These are phyloP conservation scores for Wickerhamiella hasegawae DNA, from an alignment of 805 yeast genomes.

Conservation along the genomic window DNA sequence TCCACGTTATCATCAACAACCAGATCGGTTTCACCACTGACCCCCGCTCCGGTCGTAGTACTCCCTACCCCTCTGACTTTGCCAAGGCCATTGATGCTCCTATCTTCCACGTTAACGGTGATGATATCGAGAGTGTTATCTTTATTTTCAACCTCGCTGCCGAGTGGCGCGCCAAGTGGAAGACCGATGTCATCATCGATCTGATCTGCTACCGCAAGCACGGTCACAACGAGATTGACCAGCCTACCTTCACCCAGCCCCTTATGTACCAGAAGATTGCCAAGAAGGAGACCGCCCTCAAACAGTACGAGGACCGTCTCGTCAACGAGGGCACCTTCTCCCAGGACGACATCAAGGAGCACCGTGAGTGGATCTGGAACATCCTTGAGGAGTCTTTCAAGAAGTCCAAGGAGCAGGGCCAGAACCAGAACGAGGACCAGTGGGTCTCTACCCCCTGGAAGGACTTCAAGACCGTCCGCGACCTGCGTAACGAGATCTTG, in stretches of 20 bases:
- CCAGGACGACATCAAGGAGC: constrained; percentile 80
- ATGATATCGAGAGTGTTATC: constrained; percentile 86
- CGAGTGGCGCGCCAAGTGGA: constrained; percentile 95
- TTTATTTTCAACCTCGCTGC: constrained; percentile 93
- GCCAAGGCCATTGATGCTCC: constrained; percentile 97
- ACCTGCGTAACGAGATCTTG: constrained; percentile 84
- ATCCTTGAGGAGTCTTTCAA: constrained; percentile 77
- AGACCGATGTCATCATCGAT: constrained; percentile 90
- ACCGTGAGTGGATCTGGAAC: constrained; percentile 96
- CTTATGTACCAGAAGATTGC: constrained; percentile 88
- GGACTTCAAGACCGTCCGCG: constrained; percentile 94
- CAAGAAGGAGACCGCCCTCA: constrained; percentile 76
- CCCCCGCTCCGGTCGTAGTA: constrained; percentile 93
- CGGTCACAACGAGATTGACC: constrained; percentile 99
- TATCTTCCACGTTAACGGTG: constrained; percentile 97
- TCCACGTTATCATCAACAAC: constrained; percentile 90
- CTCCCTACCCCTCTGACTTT: constrained; percentile 94
- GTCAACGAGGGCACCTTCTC: constrained; percentile 80
- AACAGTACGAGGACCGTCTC: constrained; percentile 66
- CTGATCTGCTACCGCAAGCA: constrained; percentile 96
- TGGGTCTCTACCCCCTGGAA: constrained; percentile 99
- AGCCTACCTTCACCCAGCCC: constrained; percentile 98
- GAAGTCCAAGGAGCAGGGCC: constrained; percentile 79
- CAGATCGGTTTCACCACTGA: constrained; percentile 99
- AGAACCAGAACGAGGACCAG: constrained; percentile 88